These are phyloP conservation scores for Salix udensis DNA, from an alignment of 345 rosid genomes.

Conservation along the genomic window DNA sequence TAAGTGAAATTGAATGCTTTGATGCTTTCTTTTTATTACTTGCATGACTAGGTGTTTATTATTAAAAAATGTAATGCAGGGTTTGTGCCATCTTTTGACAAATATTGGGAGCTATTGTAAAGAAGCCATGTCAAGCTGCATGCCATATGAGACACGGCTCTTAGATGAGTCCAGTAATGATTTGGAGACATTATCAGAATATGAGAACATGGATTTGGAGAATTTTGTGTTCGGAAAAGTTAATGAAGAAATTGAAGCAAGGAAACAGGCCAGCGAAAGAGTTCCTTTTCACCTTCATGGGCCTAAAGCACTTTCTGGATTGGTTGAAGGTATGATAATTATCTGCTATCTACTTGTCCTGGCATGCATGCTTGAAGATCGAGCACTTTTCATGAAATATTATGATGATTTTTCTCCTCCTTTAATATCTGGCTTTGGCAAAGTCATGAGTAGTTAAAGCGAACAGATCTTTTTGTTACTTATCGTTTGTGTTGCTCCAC, in stretches of 20 bases:
- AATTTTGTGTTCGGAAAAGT: conserved; percentile 63
- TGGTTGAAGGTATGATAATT: conserved; percentile 64
- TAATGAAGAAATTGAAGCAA: conserved; percentile 64
- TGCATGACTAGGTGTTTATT: neutral
- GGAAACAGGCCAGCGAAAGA: conserved; percentile 52
- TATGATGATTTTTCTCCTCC: too few relatives aligned
- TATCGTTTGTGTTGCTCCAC: neutral
- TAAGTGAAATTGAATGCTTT: neutral
- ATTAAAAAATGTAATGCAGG: conserved; percentile 40
- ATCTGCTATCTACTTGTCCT: neutral
- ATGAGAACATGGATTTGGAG: conserved; percentile 90
- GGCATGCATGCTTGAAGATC: neutral
- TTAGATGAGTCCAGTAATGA: conserved; percentile 52
- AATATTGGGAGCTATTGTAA: conserved; percentile 65
- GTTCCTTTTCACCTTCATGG: conserved; percentile 85
- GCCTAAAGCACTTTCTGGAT: conserved; percentile 52
- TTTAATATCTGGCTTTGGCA: neutral
- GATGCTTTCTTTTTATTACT: neutral
- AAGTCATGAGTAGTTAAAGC: neutral
- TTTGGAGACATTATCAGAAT: conserved; percentile 48
- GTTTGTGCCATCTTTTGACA: conserved; percentile 79
- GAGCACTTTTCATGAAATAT: neutral
- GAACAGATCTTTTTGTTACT: neutral
- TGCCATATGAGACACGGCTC: conserved; percentile 42
- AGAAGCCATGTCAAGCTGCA: conserved; percentile 58